phyloP scores from a whole-genome alignment of 2,329 filamentous ascomycete genomes.

The Penicillium sp. region DNA sequence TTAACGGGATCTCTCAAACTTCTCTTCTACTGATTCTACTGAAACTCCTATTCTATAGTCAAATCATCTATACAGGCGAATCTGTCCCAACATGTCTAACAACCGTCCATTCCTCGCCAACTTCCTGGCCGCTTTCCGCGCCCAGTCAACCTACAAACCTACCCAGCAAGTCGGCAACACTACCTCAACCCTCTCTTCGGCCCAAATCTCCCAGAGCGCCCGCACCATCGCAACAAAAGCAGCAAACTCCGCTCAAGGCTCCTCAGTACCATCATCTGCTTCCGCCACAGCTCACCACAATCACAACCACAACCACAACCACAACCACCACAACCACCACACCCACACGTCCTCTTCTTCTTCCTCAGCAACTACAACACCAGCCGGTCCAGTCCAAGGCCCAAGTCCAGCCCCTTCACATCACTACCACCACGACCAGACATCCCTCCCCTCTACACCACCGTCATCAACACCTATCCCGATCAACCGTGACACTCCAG shows the following conservation, averaged over 20 bases:
- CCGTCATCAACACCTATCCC: constrained; percentile 33
- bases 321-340: constrained; percentile 2
- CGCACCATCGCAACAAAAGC: constrained; percentile 44
- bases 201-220: constrained; percentile 35
- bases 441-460: constrained; percentile 22
- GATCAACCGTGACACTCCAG: constrained; percentile 27
- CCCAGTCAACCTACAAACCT: constrained; percentile 54
- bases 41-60: neutral
- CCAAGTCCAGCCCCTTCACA: constrained; percentile 29
- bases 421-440: constrained; percentile 32
- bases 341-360: constrained; percentile 10
- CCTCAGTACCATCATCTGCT: constrained; percentile 4
- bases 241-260: constrained; percentile 11
- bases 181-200: constrained; percentile 32
- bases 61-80: neutral
- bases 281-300: constrained; percentile 10
- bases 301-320: constrained; percentile 27
- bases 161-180: constrained; percentile 30
- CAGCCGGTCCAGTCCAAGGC: constrained; percentile 8
- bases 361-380: constrained; percentile 3
- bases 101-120: constrained; percentile 59
- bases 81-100: constrained; percentile 47
- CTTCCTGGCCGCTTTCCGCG: constrained; percentile 59
- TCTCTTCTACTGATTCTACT: no score
- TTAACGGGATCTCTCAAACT: constrained; percentile 9